Evolutionary conservation across 805 yeast genomes (phyloP).

Genomic region (Nakazawaea siamensis): DNA sequence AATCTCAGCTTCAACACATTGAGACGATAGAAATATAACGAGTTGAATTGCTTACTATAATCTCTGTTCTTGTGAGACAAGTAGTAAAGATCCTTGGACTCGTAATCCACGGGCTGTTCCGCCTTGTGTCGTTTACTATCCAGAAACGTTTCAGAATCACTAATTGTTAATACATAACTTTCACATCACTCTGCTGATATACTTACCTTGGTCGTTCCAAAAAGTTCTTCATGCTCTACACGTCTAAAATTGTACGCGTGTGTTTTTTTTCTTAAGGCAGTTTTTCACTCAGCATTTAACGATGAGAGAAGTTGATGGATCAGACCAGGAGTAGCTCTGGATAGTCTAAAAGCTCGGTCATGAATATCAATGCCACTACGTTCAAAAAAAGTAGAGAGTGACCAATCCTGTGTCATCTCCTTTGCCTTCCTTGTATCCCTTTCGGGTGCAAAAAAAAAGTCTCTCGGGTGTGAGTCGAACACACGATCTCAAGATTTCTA

Average conservation of each 20-base stretch:
- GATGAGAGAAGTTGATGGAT: too few species aligned
- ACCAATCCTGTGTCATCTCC: too few species aligned
- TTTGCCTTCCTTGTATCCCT: too few species aligned
- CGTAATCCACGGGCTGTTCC: constrained; percentile 6
- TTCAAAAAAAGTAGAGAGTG: too few species aligned
- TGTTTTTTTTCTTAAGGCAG: not conserved
- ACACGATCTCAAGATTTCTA: constrained; percentile 11
- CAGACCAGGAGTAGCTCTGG: too few species aligned
- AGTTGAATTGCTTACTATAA: constrained; percentile 31
- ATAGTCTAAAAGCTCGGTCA: too few species aligned
- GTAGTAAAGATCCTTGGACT: constrained; percentile 14
- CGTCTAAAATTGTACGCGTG: not conserved
- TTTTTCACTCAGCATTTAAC: too few species aligned
- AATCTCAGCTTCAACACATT: constrained; percentile 22
- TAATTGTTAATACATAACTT: not conserved
- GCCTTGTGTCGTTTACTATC: not conserved
- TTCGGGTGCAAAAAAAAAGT: constrained; percentile 5
- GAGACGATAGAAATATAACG: constrained; percentile 34
- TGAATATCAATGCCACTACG: too few species aligned
- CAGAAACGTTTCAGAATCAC: not conserved
- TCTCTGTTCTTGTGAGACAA: constrained; percentile 19
- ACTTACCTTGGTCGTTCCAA: not conserved
- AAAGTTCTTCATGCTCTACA: not conserved
- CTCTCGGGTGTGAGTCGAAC: constrained; percentile 12
- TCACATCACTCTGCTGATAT: not conserved